Percentiles rank a stretch among this genome's conserved stretches.
Evolutionary conservation across 2,329 filamentous ascomycete genomes (phyloP).

Genomic region (Cytospora chrysosperma): DNA sequence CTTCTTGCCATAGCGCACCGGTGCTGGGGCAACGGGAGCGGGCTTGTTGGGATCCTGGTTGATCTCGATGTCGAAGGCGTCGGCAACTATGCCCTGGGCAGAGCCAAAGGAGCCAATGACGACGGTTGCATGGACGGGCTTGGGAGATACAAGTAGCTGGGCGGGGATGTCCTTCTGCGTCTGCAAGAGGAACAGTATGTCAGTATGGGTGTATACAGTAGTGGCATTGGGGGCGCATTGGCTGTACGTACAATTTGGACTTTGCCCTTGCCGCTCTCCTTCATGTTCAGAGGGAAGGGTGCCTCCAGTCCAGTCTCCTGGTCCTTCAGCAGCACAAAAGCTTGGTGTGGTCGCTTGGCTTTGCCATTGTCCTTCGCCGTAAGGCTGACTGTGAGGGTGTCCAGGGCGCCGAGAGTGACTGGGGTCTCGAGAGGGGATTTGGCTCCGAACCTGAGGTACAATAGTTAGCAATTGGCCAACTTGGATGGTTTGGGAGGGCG

Average conservation of each 20-base stretch:
- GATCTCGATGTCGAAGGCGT: constrained; percentile 72
- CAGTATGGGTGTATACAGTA: constrained; percentile 26
- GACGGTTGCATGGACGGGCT: constrained; percentile 75
- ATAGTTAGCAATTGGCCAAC: constrained; percentile 26
- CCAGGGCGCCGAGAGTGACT: constrained; percentile 63
- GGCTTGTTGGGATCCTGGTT: constrained; percentile 61
- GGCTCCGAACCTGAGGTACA: constrained; percentile 52
- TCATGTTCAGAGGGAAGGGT: constrained; percentile 79
- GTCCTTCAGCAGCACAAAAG: constrained; percentile 83
- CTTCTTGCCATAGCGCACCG: constrained; percentile 80
- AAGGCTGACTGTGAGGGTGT: constrained; percentile 78
- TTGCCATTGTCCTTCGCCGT: constrained; percentile 78
- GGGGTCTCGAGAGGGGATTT: constrained; percentile 61
- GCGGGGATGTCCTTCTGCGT: constrained; percentile 84
- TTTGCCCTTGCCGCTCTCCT: constrained; percentile 83
- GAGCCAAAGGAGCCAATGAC: constrained; percentile 85
- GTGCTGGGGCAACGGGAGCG: constrained; percentile 59
- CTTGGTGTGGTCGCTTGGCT: constrained; percentile 86
- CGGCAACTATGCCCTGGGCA: constrained; percentile 63
- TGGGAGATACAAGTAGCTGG: constrained; percentile 69
- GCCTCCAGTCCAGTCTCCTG: constrained; percentile 74
- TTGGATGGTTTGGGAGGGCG: background rate
- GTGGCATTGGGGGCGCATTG: constrained; percentile 2
- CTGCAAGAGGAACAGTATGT: constrained; percentile 46
- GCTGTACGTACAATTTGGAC: constrained; percentile 73